Evolutionary conservation across 208 protist genomes (phyloP).

Genomic region (Novymonas esmeraldas): DNA sequence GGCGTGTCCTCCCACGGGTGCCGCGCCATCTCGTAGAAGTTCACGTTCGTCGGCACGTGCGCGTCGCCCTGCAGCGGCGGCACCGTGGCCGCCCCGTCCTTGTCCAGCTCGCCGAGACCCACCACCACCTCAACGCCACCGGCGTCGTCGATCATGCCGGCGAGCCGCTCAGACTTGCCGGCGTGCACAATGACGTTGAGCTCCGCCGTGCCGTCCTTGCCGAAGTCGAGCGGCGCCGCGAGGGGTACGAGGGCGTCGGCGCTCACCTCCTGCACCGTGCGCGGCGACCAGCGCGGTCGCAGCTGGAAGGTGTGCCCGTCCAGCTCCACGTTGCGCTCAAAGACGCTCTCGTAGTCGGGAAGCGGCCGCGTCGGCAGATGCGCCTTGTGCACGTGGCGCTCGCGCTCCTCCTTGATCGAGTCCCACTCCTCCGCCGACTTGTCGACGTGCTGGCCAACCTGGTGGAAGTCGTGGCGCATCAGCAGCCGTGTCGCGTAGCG

Average conservation of each 20-base stretch:
- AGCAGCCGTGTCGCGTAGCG: conserved; percentile 66
- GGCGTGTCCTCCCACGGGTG: conserved; percentile 89
- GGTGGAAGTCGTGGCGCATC: conserved; percentile 79
- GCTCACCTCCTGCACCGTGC: conserved; percentile 74
- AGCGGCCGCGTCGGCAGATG: conserved; percentile 62
- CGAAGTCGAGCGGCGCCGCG: conserved; percentile 60
- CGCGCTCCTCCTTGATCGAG: conserved; percentile 54
- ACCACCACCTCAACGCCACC: conserved; percentile 74
- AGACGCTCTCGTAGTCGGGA: conserved; percentile 82
- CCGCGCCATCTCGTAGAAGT: conserved; percentile 93
- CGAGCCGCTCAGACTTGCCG: conserved; percentile 61
- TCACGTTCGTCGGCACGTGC: conserved; percentile 86
- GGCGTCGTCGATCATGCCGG: conserved; percentile 88
- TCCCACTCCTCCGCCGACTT: conserved; percentile 72
- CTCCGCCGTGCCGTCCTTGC: conserved; percentile 55
- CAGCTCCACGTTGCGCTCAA: conserved; percentile 82
- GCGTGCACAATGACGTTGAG: conserved; percentile 58
- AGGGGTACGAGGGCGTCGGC: conserved; percentile 41
- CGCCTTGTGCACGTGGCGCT: conserved; percentile 68
- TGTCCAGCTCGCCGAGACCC: conserved; percentile 72
- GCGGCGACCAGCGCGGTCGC: conserved; percentile 84
- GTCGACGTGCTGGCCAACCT: conserved; percentile 78
- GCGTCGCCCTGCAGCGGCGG: conserved; percentile 62
- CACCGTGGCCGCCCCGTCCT: conserved; percentile 45
- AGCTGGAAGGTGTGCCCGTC: conserved; percentile 82